Conservation (phyloP, 805 yeast species). For the Aciculoconidium aculeatum region DNA sequence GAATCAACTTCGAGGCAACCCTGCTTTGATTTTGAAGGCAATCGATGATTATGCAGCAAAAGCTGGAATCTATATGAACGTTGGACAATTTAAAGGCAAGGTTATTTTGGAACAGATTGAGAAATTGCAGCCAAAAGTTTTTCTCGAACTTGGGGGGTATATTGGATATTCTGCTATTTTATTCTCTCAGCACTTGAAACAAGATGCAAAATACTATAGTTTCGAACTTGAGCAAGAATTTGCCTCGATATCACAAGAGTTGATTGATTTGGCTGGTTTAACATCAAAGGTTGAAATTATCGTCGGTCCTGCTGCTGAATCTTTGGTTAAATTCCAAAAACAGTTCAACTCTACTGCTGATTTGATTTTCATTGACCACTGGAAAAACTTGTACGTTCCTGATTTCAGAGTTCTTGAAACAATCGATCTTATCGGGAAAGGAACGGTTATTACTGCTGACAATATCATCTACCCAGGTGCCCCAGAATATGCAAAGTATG, state of each 20-base stretch:
- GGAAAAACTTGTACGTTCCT: constrained; percentile 32
- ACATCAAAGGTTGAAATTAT: constrained; percentile 22
- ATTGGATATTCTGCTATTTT: constrained; percentile 34
- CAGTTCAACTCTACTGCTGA: constrained; percentile 20
- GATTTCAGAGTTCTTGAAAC: constrained; percentile 39
- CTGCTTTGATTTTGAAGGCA: constrained; percentile 23
- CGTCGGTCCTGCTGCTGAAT: constrained; percentile 27
- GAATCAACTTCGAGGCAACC: constrained; percentile 23
- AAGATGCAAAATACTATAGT: constrained; percentile 26
- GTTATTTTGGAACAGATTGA: constrained; percentile 18
- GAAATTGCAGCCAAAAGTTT: constrained; percentile 17
- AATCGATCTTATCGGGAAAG: constrained; percentile 32
- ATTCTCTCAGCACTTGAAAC: constrained; percentile 22
- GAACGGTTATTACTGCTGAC: constrained; percentile 35
- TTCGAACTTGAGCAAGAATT: constrained; percentile 26
- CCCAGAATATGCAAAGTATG: constrained; percentile 34
- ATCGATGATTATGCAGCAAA: constrained; percentile 21
- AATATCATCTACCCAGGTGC: constrained; percentile 32
- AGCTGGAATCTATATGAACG: constrained; percentile 20
- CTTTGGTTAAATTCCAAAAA: constrained; percentile 21
- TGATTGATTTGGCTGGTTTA: constrained; percentile 31
- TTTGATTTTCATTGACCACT: constrained; percentile 37
- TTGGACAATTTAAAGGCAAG: constrained; percentile 28
- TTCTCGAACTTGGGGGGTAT: constrained; percentile 30
- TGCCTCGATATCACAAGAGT: constrained; percentile 23